Base-by-base conservation (phyloP, 2,329 filamentous ascomycete genomes). In the Setomelanomma holmii region DNA sequence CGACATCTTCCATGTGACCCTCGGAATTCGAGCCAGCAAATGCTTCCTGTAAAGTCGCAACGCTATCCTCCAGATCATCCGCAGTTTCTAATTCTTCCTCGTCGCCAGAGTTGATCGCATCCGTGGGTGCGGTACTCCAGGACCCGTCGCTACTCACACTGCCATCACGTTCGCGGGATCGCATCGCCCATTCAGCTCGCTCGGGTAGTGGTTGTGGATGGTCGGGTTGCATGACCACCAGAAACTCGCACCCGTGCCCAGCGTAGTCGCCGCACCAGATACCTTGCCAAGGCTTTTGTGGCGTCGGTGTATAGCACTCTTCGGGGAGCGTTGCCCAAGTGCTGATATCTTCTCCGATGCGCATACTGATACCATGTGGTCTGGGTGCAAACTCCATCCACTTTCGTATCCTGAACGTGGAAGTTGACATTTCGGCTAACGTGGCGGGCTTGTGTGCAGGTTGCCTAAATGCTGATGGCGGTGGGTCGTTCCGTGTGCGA, bases 241-340 rank as follows among this genome's bases (percentile, higher is more conserved):
- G 69, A 49, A 97, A 96, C 73, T 98, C 93, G 71, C 89, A 93
- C 1, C 93, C 92, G 64, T 98, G 93, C 0, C 85, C 86, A 21
- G 86, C 89, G 67, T 96, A 97, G 71, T 97, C 93, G 0, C 93
- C 93, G 14, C 92, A 89, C 89, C 91, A 98, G 23, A 99, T 91
- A 0, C 93, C 93, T 57, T 91, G 86, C 79, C 88, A 97, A 0
- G 92, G 93, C 69, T 92, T 93, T 48, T 87, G 81, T 8, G 78
- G 72, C 0, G 92, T 96, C 0, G 93, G 91, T 0, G 86, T 95
- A 70, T 96, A 97, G n/a, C 89, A 75, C 2, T 77, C 78, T 3
- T 86, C 84, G 38, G 91, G 86, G 1, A 98, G 78, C 0, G 92
- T 96, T 0, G 89, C 91, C 63, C 86, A 88, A 0, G 84, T 87